phyloP scores from a whole-genome alignment of 495 filamentous ascomycete species.

The Copromyces sp. region DNA sequence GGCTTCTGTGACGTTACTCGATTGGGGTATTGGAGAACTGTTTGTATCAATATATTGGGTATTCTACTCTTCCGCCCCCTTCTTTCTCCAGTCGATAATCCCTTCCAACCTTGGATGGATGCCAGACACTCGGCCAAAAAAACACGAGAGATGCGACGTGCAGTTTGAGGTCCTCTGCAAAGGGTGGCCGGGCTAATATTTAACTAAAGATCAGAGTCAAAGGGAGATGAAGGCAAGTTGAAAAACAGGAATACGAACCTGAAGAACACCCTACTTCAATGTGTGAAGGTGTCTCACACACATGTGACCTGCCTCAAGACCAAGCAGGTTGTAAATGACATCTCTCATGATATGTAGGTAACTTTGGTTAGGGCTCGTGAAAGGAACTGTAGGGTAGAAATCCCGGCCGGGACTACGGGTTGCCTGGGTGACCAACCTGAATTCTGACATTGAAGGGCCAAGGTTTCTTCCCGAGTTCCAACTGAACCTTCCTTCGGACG shows the following conservation, averaged over 20 bases:
- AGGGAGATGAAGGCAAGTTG: not conserved
- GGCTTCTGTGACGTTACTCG: not conserved
- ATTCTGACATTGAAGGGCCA: not conserved
- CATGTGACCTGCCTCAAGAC: not conserved
- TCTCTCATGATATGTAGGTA: not conserved
- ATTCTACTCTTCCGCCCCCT: no score
- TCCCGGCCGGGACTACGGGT: not conserved
- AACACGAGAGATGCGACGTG: not conserved
- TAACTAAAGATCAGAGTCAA: not conserved
- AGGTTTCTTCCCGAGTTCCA: no score
- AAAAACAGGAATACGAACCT: not conserved
- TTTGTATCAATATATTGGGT: not conserved
- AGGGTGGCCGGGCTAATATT: not conserved
- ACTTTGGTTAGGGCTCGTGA: rapidly evolving
- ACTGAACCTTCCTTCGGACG: not conserved
- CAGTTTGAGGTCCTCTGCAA: not conserved
- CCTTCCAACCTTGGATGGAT: not conserved
- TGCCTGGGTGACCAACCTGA: not conserved
- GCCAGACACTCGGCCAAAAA: not conserved
- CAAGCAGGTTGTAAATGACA: not conserved
- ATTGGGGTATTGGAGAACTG: not conserved
- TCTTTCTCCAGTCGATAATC: not conserved
- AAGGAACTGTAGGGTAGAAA: not conserved
- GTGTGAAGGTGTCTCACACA: not conserved
- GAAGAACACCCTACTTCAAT: not conserved